These are phyloP conservation scores for Chlamydomonas schloesseri DNA, from an alignment of 139 green algal species.

Conservation along the genomic window DNA sequence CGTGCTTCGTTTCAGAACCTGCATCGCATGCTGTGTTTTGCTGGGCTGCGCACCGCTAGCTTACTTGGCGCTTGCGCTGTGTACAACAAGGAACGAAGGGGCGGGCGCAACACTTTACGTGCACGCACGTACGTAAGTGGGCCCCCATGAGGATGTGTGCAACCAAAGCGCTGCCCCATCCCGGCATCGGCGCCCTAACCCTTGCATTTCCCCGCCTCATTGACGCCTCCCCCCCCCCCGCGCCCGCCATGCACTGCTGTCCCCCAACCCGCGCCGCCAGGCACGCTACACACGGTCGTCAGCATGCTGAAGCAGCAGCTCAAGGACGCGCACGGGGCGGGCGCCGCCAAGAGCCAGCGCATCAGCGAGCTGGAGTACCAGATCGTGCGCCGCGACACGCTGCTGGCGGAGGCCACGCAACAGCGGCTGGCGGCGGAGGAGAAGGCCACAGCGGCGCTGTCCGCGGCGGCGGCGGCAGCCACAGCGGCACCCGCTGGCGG, in stretches of 20 bases:
- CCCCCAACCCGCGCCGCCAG: neutral
- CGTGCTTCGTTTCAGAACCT: no score
- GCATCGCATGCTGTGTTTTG: no score
- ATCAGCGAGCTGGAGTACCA: constrained; percentile 5
- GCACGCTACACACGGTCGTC: neutral
- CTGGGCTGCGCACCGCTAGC: no score
- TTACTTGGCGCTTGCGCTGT: no score
- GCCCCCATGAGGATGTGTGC: no score
- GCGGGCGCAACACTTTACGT: no score
- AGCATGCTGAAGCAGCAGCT: constrained; percentile 38
- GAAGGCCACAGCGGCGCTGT: neutral
- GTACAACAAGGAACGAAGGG: no score
- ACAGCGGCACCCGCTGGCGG: neutral
- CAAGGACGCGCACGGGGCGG: neutral
- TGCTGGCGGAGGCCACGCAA: constrained; percentile 3
- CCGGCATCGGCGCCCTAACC: no score
- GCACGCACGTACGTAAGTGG: no score
- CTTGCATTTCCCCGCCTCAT: no score
- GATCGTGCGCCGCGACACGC: constrained; percentile 15
- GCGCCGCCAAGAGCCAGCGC: neutral
- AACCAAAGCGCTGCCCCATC: no score
- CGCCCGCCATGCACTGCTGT: neutral
- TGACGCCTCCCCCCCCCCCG: no score
- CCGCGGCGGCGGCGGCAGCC: neutral
- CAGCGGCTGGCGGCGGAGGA: neutral